These are phyloP conservation scores for Agaricus subrufescens DNA, from an alignment of 768 basidiomycete genomes.

Conservation along the genomic window DNA sequence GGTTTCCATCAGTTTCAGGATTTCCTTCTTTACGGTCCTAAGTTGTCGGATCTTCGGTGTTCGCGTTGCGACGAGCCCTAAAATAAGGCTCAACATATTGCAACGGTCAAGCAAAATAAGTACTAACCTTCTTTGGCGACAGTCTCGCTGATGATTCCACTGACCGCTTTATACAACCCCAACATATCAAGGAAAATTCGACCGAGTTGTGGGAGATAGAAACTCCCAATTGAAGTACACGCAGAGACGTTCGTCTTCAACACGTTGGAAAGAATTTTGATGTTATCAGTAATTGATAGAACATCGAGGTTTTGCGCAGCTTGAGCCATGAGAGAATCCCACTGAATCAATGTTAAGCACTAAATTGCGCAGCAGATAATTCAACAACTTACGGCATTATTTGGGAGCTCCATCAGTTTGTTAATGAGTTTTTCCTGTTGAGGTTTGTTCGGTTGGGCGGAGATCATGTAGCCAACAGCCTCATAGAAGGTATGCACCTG, in stretches of 20 bases:
- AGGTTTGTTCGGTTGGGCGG: constrained; percentile 96
- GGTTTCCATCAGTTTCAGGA: constrained; percentile 94
- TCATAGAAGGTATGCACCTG: constrained; percentile 97
- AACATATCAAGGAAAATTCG: constrained; percentile 98
- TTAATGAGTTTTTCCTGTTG: constrained; percentile 93
- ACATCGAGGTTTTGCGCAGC: constrained; percentile 92
- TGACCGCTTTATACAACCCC: constrained; percentile 95
- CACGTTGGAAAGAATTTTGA: constrained; percentile 95
- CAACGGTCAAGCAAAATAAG: background rate
- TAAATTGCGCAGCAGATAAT: background rate
- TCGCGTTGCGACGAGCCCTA: constrained; percentile 89
- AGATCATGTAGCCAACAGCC: constrained; percentile 99
- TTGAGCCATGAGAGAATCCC: constrained; percentile 97
- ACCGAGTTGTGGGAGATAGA: constrained; percentile 96
- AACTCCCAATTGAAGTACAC: constrained; percentile 93
- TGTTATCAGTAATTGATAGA: constrained; percentile 84
- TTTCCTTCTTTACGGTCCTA: constrained; percentile 97
- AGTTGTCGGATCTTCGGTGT: constrained; percentile 94
- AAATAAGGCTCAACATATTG: constrained; percentile 9
- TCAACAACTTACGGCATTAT: constrained; percentile 72
- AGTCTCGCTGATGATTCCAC: constrained; percentile 91
- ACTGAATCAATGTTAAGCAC: constrained; percentile 41
- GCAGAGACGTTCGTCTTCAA: constrained; percentile 98
- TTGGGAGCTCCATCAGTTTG: constrained; percentile 96
- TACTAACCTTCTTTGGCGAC: constrained; percentile 75